Percentiles rank a stretch among this genome's conserved stretches.
Evolutionary conservation across 139 green algal genomes (phyloP).

Genomic region (Desmodesmus armatus): DNA sequence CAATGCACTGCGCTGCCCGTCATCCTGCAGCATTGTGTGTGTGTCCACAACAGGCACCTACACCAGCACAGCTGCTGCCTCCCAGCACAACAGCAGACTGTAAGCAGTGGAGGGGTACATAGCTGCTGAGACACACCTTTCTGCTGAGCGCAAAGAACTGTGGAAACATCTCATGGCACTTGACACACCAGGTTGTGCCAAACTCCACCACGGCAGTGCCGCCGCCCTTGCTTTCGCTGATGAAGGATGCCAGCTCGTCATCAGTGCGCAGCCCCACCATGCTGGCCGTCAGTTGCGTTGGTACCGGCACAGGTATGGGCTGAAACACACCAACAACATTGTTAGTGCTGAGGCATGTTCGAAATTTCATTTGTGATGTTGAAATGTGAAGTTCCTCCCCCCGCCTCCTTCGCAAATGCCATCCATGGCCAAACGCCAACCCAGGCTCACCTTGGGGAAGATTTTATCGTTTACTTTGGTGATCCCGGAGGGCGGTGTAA

Average conservation of each 20-base stretch:
- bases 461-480: conserved; percentile 2
- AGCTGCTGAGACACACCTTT: conserved; percentile 46
- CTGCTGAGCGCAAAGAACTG: conserved; percentile 64
- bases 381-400: no score
- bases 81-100: no score
- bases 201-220: conserved; percentile 57
- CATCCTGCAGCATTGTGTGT: no score
- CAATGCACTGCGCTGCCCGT: no score
- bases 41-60: no score
- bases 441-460: not conserved
- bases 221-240: not conserved
- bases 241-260: conserved; percentile 53
- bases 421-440: no score
- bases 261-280: conserved; percentile 65
- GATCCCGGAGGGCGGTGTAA: not conserved
- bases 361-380: no score
- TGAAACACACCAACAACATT: not conserved
- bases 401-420: no score
- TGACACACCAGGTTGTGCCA: conserved; percentile 64
- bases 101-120: not conserved
- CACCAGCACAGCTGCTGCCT: no score
- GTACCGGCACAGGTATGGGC: conserved; percentile 23
- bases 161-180: conserved; percentile 72
- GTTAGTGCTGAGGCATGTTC: no score
- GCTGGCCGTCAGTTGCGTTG: conserved; percentile 41